phyloP scores from a whole-genome alignment of 169 alveolate genomes.

The Miamiensis avidus region DNA sequence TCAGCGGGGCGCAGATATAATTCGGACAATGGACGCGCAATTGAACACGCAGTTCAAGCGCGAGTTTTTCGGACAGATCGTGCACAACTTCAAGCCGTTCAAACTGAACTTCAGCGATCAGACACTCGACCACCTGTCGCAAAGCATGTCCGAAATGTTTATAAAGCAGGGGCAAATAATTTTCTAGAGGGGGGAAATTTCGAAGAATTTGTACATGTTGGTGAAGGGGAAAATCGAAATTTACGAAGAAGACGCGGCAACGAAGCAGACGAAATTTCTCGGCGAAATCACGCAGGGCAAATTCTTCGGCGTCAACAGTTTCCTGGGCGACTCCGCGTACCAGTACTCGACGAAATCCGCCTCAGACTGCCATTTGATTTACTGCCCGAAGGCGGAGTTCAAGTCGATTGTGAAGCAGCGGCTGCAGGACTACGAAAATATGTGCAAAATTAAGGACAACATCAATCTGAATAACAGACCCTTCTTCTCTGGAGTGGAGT shows the following conservation, averaged over 20 bases:
- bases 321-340: background rate
- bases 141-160: background rate
- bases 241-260: background rate
- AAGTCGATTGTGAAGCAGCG: background rate
- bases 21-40: background rate
- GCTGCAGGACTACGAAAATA: background rate
- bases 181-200: background rate
- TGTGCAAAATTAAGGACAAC: background rate
- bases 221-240: background rate
- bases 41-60: background rate
- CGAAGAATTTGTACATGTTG: background rate
- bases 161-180: background rate
- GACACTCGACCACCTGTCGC: background rate
- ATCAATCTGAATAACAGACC: background rate
- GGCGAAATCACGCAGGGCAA: background rate
- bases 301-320: background rate
- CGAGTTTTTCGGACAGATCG: background rate
- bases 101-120: background rate
- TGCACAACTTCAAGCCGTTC: background rate
- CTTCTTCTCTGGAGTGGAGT: background rate
- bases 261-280: background rate
- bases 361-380: background rate
- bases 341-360: background rate
- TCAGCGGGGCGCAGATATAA: background rate
- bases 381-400: background rate